Evolutionary conservation across 73 alveolate species (phyloP), one percentile per base, ranked within the genome.

Genomic region (Paraurostyla sp.): DNA sequence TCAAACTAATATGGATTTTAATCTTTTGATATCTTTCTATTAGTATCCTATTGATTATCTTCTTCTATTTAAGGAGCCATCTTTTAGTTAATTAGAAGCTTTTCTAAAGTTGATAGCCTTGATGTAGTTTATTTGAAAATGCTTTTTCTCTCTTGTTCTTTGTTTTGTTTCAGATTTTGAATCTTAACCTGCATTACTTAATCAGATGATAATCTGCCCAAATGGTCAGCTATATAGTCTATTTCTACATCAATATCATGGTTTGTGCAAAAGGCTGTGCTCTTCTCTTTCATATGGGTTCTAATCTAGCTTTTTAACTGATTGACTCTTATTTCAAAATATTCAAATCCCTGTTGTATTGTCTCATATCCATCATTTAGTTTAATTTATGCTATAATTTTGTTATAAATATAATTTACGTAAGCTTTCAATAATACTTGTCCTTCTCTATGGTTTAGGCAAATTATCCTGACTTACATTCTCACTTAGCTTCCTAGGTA

Each of bases 221-320:
- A 30, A 22, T 65, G 46, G 23, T 65, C 82, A 6, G 82, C 58
- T 36, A 65, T 65, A 38, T 65, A 65, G 16, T 65, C 82, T 11
- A 65, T 65, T 22, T 65, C 82, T 11, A 65, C 82, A 65, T 65
- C 82, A 15, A 65, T 6, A 13, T 65, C 82, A 38, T 65, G 82
- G 6, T 25, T 65, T 9, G 36, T 65, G 60, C 16, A 7, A 30
- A 65, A 65, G 6, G 56, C 6, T 15, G 4, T 3, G 56, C 60
- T 38, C 25, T 65, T 65, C 6, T 65, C 82, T 23, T 65, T 33
- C 82, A 65, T 36, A 38, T 65, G 41, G 11, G 7, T 32, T 38
- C 9, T 65, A 13, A 65, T 65, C 3, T 11, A 38, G 0, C 30
- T 35, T 38, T 65, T 65, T 40, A 65, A 4, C 41, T 65, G 41